Conservation (phyloP, 768 basidiomycete species). For the Pisolithus sp. region DNA sequence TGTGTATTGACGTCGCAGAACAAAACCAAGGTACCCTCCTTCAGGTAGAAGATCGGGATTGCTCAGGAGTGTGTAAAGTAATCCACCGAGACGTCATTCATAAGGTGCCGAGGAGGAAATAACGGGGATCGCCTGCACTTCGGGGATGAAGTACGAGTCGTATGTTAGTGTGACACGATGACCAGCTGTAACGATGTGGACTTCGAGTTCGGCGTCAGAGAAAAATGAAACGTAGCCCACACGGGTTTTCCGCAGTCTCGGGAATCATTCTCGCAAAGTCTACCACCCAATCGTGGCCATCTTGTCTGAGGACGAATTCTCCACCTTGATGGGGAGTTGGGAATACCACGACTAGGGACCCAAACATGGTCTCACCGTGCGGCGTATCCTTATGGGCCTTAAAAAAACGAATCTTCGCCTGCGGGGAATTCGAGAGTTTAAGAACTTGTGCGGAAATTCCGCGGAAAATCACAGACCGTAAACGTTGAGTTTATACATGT, state of each 20-base stretch:
- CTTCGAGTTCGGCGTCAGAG: no score
- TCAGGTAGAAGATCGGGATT: slow-evolving; percentile 23
- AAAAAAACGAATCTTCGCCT: slow-evolving; percentile 43
- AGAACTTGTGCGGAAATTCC: not conserved
- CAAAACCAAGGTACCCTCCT: slow-evolving; percentile 31
- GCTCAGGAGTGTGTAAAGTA: not conserved
- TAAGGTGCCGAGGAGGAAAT: not conserved
- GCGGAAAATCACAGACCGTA: slow-evolving; percentile 28
- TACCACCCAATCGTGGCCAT: slow-evolving; percentile 3
- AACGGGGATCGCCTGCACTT: not conserved
- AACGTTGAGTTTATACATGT: slow-evolving; percentile 43
- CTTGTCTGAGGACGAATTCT: slow-evolving; percentile 27
- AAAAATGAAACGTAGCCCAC: no score
- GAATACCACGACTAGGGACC: slow-evolving; percentile 46
- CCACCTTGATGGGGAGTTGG: slow-evolving; percentile 44
- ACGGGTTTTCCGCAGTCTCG: no score
- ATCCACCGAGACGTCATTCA: not conserved
- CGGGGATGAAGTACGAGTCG: slow-evolving; percentile 27
- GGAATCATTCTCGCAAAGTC: slow-evolving; percentile 15
- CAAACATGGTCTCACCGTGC: slow-evolving; percentile 39
- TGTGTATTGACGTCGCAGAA: slow-evolving; percentile 31
- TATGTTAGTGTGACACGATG: slow-evolving; percentile 39
- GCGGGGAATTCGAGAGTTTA: not conserved
- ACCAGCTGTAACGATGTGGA: slow-evolving; percentile 28
- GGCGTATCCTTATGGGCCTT: slow-evolving; percentile 47